Base-by-base conservation (phyloP, 495 filamentous ascomycete species). In the Podospora fimiseda region DNA sequence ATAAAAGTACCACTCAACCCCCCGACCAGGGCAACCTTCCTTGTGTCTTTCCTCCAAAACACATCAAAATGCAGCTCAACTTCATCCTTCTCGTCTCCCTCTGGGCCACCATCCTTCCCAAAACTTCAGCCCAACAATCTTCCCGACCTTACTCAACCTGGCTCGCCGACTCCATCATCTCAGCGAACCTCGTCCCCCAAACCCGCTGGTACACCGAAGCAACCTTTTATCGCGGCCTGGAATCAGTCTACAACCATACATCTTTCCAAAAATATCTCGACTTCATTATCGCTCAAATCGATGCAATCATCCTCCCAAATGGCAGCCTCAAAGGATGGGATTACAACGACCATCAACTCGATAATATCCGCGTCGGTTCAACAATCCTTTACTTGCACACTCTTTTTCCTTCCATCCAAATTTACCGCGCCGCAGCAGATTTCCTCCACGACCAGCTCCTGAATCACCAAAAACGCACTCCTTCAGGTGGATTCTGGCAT, bases 401-500 rank as follows among this genome's bases (percentile, higher is more conserved):
- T 11, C 56, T 52, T 27, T 72, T 68, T 0, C 58, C 53, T 22
- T 68, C 6, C 39, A 6, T 69, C 0, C 48, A 44, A 2, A 74
- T 68, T 19, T 75, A 73, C 48, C 70, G 68, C 40, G 51, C 43
- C 8, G 71, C 73, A 8, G 67, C 74, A 0, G 68, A 70, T 42
- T 63, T 76, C 1, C 59, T 82, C 21, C 68, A 70, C 20, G 46
- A 56, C n/a, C 76, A 79, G 19, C 63, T 80, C 6, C 33, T 53
- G 3, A 60, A 74, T 43, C 60, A 72, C 0, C 74, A 81, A 33
- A 70, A 71, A 2, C 63, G 71, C 13, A 82, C 79, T 40, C 30
- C 62, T 4, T 63, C 70, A 9, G 73, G 74, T n/a, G 79, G 78
- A 1, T 75, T 76, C 50, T 81, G 79, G 80, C 79, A 80, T 41